These are phyloP conservation scores for Hymenoscyphus fructigenus DNA, from an alignment of 2,329 filamentous ascomycete genomes.

Conservation along the genomic window DNA sequence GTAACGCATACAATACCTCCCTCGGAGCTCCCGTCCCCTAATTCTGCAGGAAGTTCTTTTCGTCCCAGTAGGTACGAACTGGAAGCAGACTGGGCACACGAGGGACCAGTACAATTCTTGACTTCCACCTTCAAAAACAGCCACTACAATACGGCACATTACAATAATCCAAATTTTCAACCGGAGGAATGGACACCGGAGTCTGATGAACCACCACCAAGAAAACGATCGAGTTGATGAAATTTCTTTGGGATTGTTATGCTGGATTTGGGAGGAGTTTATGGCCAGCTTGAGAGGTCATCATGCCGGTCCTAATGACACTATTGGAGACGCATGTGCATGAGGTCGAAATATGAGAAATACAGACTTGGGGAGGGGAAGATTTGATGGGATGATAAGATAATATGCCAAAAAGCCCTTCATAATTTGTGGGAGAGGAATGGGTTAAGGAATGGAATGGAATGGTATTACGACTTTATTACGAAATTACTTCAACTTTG, in stretches of 20 bases:
- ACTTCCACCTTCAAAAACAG: conserved; percentile 65
- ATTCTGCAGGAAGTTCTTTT: conserved; percentile 29
- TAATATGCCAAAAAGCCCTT: neutral
- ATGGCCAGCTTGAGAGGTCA: neutral
- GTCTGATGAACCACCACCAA: conserved; percentile 30
- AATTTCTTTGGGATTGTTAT: neutral
- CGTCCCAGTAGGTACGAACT: conserved; percentile 38
- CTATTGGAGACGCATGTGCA: neutral
- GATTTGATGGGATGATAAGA: too few relatives aligned
- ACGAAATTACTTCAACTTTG: neutral
- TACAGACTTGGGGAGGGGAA: neutral
- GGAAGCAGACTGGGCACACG: conserved; percentile 33
- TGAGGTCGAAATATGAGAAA: neutral
- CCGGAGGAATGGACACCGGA: conserved; percentile 49
- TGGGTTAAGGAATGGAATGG: neutral
- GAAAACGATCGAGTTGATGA: conserved; percentile 26
- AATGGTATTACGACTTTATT: conserved; percentile 2
- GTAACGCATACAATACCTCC: conserved; percentile 17
- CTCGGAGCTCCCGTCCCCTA: conserved; percentile 25
- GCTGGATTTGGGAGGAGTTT: neutral
- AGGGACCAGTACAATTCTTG: conserved; percentile 33
- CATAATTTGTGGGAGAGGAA: neutral
- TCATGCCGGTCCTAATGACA: neutral
- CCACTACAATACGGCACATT: conserved; percentile 66
- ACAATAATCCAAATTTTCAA: conserved; percentile 62